phyloP scores from a whole-genome alignment of 352 stramenopile species.

The Phytophthora europaea region DNA sequence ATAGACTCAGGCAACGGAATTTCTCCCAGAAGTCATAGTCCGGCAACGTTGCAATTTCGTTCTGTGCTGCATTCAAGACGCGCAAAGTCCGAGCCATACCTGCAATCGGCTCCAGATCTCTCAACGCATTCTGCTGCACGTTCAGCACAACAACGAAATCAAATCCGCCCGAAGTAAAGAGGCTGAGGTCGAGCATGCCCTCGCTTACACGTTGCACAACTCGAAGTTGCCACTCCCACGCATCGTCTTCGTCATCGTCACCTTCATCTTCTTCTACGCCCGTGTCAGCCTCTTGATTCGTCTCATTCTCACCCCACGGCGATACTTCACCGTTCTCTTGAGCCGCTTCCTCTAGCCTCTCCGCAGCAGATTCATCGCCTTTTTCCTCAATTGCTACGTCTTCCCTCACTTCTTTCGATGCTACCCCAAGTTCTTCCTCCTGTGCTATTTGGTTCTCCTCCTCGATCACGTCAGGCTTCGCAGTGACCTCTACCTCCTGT shows the following conservation, averaged over 20 bases:
- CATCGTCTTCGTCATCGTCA: slow-evolving; percentile 25
- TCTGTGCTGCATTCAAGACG: slow-evolving; percentile 69
- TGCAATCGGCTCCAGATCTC: slow-evolving; percentile 64
- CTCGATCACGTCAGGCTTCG: background rate
- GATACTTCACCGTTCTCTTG: slow-evolving; percentile 13
- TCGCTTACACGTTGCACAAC: slow-evolving; percentile 69
- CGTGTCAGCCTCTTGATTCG: slow-evolving; percentile 6
- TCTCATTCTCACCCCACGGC: slow-evolving; percentile 21
- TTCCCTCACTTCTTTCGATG: background rate
- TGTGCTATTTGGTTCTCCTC: background rate
- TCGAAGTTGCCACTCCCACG: slow-evolving; percentile 54
- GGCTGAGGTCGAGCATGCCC: slow-evolving; percentile 31
- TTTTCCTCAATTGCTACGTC: background rate
- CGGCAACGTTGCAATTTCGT: slow-evolving; percentile 61
- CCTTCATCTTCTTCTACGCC: slow-evolving; percentile 11
- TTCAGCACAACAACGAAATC: slow-evolving; percentile 71
- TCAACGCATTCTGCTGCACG: slow-evolving; percentile 67
- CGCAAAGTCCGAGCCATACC: slow-evolving; percentile 52
- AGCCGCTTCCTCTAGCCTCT: slow-evolving; percentile 1
- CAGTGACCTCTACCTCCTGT: background rate
- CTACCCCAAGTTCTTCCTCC: background rate
- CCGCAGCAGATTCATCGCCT: background rate
- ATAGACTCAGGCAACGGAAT: slow-evolving; percentile 59
- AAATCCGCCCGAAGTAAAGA: slow-evolving; percentile 53
- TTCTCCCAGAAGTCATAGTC: slow-evolving; percentile 56